phyloP scores from a whole-genome alignment of 495 filamentous ascomycete species.

The Neurospora cerealis region DNA sequence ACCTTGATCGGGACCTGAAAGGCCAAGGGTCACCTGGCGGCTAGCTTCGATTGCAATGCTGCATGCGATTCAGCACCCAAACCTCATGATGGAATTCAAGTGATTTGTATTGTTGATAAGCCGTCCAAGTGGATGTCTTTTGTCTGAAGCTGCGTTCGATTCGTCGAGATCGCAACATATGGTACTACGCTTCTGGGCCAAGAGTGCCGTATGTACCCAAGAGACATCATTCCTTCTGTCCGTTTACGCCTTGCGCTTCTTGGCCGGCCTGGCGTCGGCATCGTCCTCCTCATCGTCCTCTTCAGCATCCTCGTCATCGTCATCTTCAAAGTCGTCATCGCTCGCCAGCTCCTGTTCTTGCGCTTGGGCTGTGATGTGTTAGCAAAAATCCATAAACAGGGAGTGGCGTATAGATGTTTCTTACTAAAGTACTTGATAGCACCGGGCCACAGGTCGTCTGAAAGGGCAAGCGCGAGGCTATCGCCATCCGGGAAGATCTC shows the following conservation, averaged over 20 bases:
- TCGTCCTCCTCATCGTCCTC: constrained; percentile 34
- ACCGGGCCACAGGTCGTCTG: constrained; percentile 78
- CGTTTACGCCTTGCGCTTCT: constrained; percentile 33
- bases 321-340: constrained; percentile 51
- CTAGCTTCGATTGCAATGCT: not conserved
- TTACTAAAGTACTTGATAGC: constrained; percentile 87
- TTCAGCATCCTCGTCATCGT: constrained; percentile 33
- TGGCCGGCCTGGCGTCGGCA: constrained; percentile 28
- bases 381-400: not conserved
- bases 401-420: constrained; percentile 21
- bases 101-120: not conserved
- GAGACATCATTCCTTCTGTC: not conserved
- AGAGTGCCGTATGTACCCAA: not conserved
- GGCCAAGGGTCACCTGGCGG: not conserved
- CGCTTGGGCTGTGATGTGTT: constrained; percentile 41
- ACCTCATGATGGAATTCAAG: not conserved
- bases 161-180: not conserved
- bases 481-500: constrained; percentile 80
- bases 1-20: not conserved
- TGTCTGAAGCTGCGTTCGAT: not conserved
- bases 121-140: not conserved
- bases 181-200: not conserved
- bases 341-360: constrained; percentile 49
- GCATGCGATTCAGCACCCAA: not conserved
- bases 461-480: constrained; percentile 63